Evolutionary conservation across 2,329 filamentous ascomycete genomes (phyloP), one percentile per base, ranked within the genome.

Genomic region (Arthroderma uncinatum): DNA sequence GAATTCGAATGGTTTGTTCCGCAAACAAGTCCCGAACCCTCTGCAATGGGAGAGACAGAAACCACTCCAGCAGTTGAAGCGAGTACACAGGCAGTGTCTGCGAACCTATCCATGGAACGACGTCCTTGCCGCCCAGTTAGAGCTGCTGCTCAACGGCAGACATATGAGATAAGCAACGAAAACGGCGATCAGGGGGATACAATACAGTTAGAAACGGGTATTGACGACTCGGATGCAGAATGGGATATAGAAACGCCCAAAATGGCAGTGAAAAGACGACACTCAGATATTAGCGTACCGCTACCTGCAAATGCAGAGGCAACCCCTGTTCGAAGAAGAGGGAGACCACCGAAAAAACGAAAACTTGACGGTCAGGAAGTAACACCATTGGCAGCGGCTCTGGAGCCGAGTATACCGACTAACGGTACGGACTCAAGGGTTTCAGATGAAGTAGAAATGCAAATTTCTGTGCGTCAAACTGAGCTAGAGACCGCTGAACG

Each of bases 1-100:
- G 61, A 66, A 14, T 54, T 76, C 9, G 64, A 68, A 9, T 74
- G 71, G 71, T 74, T 74, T 59, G 57, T 33, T 58, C 58, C 44
- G 39, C 57, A 33, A 40, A 57, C 39, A 58, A 30, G 21, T 16
- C 59, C 33, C 21, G 34, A 23, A 28, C 48, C 9, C 14, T 21
- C 16, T 47, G 5, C 42, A 10, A 5, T 47, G 19, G 42, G 5
- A n/a, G 54, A 56, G 21, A 33, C 8, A 16, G 54, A 53, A 34
- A 34, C 16, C 9, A 6, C 33, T 16, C 34, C 16, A 21, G 28
- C 21, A 30, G 34, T 57, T 56, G 21, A 30, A 52, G 36, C 19
- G 56, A 47, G n/a, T 33, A 10, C n/a, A 19, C 47, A 50, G 9
- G 47, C 47, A 16, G 47, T 25, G 9, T 58, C 61, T 3, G 57